Percentiles rank a stretch among this genome's conserved stretches.
phyloP scores from a whole-genome alignment of 2,329 filamentous ascomycete species.

The Sphaerulina musiva region DNA sequence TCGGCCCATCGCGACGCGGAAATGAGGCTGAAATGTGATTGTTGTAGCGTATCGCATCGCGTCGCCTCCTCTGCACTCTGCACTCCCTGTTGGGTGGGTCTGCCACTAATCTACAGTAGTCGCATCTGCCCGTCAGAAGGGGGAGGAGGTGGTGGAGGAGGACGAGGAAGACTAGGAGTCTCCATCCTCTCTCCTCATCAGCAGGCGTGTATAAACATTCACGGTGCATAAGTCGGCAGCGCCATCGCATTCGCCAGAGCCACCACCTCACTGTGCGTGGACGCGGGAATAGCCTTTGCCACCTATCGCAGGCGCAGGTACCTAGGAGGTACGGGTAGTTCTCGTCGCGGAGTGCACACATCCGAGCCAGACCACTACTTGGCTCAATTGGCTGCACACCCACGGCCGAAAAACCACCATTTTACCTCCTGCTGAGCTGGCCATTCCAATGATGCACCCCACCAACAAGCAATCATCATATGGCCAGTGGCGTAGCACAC shows the following conservation, averaged over 20 bases:
- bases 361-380: neutral
- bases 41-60: too few relatives aligned
- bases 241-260: neutral
- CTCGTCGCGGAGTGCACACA: slow-evolving; percentile 3
- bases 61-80: too few relatives aligned
- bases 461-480: neutral
- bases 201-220: too few relatives aligned
- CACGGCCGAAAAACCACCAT: neutral
- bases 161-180: too few relatives aligned
- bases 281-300: neutral
- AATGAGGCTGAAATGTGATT: neutral
- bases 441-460: neutral
- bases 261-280: neutral
- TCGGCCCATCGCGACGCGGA: neutral
- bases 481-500: neutral
- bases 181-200: neutral
- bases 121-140: neutral
- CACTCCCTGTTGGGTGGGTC: neutral
- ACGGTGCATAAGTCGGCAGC: neutral
- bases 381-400: neutral
- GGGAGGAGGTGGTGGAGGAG: neutral
- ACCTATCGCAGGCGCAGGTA: neutral
- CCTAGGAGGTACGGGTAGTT: neutral
- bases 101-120: neutral
- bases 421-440: neutral